Evolutionary conservation across 345 rosid species (phyloP).

Genomic region (Crucihimalaya himalaica): DNA sequence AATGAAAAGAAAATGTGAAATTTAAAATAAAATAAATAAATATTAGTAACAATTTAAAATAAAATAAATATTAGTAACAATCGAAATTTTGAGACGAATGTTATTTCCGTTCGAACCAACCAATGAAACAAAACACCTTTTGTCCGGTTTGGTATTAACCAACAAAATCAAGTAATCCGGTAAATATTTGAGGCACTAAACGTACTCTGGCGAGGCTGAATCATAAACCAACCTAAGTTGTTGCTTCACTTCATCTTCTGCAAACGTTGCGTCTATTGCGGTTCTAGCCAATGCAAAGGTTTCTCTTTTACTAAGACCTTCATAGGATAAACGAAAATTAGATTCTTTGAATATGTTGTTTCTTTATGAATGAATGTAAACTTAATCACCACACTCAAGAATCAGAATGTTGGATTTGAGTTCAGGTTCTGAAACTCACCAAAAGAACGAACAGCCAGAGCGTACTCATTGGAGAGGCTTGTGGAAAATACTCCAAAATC

Average conservation of each 20-base stretch:
- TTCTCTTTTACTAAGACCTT: slow-evolving; percentile 69
- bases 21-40: neutral
- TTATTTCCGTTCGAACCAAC: neutral
- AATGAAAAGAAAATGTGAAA: too few relatives aligned
- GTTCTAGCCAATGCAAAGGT: slow-evolving; percentile 65
- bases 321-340: neutral
- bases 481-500: slow-evolving; percentile 91
- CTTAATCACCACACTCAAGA: neutral
- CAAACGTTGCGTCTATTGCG: slow-evolving; percentile 68
- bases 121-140: neutral
- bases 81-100: neutral
- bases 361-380: neutral
- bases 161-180: slow-evolving; percentile 18
- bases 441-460: slow-evolving; percentile 70
- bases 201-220: slow-evolving; percentile 44
- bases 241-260: slow-evolving; percentile 62
- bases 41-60: too few relatives aligned
- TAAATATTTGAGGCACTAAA: neutral
- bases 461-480: slow-evolving; percentile 68
- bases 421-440: slow-evolving; percentile 46
- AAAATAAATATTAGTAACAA: neutral
- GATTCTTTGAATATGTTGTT: too few relatives aligned
- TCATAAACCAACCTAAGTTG: slow-evolving; percentile 51
- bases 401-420: slow-evolving; percentile 20
- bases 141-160: neutral